phyloP scores from a whole-genome alignment of 2,329 filamentous ascomycete genomes.

The Lasiodiplodia hormozganensis region DNA sequence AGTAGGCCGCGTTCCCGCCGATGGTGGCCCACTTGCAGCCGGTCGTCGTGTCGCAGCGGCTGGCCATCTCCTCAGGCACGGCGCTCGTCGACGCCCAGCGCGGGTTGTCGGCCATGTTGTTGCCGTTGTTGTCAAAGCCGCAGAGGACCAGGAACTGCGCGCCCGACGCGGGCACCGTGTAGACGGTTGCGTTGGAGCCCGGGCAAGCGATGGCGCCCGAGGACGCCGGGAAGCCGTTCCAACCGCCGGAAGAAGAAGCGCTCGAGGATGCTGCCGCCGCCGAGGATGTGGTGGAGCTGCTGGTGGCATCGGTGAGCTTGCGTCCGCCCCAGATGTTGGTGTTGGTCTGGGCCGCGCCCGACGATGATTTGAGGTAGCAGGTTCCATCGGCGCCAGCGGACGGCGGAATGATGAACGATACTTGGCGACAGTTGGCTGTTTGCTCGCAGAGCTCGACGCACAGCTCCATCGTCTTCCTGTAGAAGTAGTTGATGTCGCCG shows the following conservation, averaged over 20 bases:
- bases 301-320: conserved; percentile 8
- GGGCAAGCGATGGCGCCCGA: neutral
- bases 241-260: neutral
- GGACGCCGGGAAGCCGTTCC: neutral
- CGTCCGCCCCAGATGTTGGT: conserved; percentile 20
- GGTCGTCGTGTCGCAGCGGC: conserved; percentile 3
- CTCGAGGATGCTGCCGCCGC: neutral
- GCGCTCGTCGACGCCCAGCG: conserved; percentile 7
- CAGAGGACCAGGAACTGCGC: conserved; percentile 5
- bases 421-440: conserved; percentile 35
- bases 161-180: conserved; percentile 7
- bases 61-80: conserved; percentile 6
- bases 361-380: conserved; percentile 25
- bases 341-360: neutral
- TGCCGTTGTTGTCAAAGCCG: conserved; percentile 1
- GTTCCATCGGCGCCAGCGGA: neutral
- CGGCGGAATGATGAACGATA: conserved; percentile 32
- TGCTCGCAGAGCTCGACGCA: conserved; percentile 37
- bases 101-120: conserved; percentile 19
- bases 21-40: neutral
- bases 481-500: conserved; percentile 33
- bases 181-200: conserved; percentile 1
- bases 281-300: neutral
- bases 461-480: conserved; percentile 29
- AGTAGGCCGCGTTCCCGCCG: conserved; percentile 15